Percentiles rank a stretch among this genome's conserved stretches.
Evolutionary conservation across 495 filamentous ascomycete genomes (phyloP).

Genomic region (Neurospora terricola): DNA sequence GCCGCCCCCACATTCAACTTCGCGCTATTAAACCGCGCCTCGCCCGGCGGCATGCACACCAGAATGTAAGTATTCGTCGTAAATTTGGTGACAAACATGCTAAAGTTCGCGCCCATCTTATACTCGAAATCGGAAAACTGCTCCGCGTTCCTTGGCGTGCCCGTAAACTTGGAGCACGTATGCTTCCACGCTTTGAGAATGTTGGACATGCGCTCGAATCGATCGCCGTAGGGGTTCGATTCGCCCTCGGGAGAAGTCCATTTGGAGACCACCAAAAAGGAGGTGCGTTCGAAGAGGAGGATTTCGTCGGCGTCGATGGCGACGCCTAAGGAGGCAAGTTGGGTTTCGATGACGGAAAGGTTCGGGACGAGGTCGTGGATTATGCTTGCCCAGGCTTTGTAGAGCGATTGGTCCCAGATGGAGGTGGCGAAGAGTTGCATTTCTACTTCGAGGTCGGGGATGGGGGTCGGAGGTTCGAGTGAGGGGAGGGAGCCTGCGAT

Average conservation of each 20-base stretch:
- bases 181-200: conserved; percentile 98
- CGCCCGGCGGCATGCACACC: conserved; percentile 78
- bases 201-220: conserved; percentile 88
- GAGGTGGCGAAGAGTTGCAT: conserved; percentile 77
- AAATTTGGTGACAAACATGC: conserved; percentile 83
- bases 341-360: conserved; percentile 74
- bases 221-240: conserved; percentile 78
- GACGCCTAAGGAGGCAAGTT: conserved; percentile 66
- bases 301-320: conserved; percentile 88
- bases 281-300: conserved; percentile 89
- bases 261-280: conserved; percentile 84
- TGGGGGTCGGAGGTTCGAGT: not conserved
- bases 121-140: conserved; percentile 46
- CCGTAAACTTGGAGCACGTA: conserved; percentile 40
- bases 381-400: conserved; percentile 94
- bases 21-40: conserved; percentile 78
- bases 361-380: conserved; percentile 96
- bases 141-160: conserved; percentile 45
- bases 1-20: conserved; percentile 83
- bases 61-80: conserved; percentile 96
- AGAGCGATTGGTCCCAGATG: conserved; percentile 98
- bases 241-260: conserved; percentile 64
- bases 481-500: conserved; percentile 7
- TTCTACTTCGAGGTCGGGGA: conserved; percentile 44
- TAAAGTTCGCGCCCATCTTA: conserved; percentile 55